Conservation (phyloP, 2,329 filamentous ascomycete genomes). For the Colletotrichum brevisporum region DNA sequence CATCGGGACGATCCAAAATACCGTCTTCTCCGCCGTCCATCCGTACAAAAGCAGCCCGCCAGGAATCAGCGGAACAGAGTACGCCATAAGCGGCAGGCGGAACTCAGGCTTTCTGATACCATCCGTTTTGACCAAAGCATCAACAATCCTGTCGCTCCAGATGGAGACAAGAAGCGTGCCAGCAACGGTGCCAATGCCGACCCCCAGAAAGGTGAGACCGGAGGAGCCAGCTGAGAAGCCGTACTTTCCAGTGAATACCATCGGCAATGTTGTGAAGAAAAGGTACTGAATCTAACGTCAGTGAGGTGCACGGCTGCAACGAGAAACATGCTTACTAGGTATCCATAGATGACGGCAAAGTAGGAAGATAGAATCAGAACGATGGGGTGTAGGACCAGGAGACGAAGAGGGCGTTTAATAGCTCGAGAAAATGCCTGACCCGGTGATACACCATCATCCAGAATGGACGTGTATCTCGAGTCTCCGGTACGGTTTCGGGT, state of each 20-base stretch:
- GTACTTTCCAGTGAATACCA: conserved; percentile 54
- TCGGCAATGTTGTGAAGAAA: conserved; percentile 57
- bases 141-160: conserved; percentile 33
- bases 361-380: conserved; percentile 61
- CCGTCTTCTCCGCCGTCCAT: conserved; percentile 59
- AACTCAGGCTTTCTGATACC: conserved; percentile 41
- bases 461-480: conserved; percentile 39
- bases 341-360: conserved; percentile 52
- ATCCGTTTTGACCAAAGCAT: conserved; percentile 32
- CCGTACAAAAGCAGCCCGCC: conserved; percentile 46
- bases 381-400: conserved; percentile 67
- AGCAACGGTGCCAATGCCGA: conserved; percentile 51
- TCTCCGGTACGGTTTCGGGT: conserved; percentile 55
- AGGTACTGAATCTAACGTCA: conserved; percentile 55
- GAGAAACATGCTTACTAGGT: conserved; percentile 39
- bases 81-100: conserved; percentile 43
- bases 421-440: conserved; percentile 49
- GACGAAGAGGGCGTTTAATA: conserved; percentile 59
- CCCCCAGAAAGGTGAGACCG: conserved; percentile 65
- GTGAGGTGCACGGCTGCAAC: neutral
- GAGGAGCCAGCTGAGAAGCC: conserved; percentile 46
- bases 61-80: conserved; percentile 45
- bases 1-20: conserved; percentile 72
- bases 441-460: conserved; percentile 31
- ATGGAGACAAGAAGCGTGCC: conserved; percentile 47